Base-by-base conservation (phyloP, 2,329 filamentous ascomycete species). In the Monosporascus cannonballus region DNA sequence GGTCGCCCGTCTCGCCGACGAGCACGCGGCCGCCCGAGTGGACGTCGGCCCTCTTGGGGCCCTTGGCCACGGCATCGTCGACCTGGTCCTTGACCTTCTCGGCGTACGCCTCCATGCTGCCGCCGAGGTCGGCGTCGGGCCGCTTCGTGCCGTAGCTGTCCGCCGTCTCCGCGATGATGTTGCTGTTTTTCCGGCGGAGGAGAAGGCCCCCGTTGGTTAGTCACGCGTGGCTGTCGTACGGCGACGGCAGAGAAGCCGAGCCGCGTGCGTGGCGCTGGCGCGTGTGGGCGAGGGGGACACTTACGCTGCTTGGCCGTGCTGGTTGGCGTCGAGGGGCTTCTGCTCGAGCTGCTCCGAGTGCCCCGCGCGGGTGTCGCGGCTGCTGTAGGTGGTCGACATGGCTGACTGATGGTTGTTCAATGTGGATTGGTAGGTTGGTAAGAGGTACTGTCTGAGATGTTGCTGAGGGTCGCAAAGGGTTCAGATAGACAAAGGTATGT, bases 1-100 rank as follows among this genome's bases (percentile, higher is more conserved):
- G 51, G 47, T 68, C 66, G 38, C 66, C 66, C 39, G 61, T 64
- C 59, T 68, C 66, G 41, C 47, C 66, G n/a, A 68, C 65, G 42
- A 59, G 54, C 3, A 68, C 66, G 30, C 66, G 56, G 18, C 66
- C 66, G 9, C 64, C 64, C 5, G 57, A 56, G 7, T 46, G 51
- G 36, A 58, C 52, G 44, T 67, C 64, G 6, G 64, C 64, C 48
- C 58, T 64, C 60, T 65, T 66, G 15, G 66, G 65, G 0, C 65
- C 66, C 37, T 48, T 61, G 34, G 62, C 49, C 8, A 64, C 56
- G 3, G 65, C 64, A 47, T 62, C 65, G 48, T 68, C 65, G 51
- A 67, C 57, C 49, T 61, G 60, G 53, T 67, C 64, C 52, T 67
- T 68, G 25, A 66, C 48, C 3, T 58, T 59, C 30, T 67, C 63